These are phyloP conservation scores for Pseudocercospora vitis DNA, from an alignment of 2,329 filamentous ascomycete species.

Conservation along the genomic window DNA sequence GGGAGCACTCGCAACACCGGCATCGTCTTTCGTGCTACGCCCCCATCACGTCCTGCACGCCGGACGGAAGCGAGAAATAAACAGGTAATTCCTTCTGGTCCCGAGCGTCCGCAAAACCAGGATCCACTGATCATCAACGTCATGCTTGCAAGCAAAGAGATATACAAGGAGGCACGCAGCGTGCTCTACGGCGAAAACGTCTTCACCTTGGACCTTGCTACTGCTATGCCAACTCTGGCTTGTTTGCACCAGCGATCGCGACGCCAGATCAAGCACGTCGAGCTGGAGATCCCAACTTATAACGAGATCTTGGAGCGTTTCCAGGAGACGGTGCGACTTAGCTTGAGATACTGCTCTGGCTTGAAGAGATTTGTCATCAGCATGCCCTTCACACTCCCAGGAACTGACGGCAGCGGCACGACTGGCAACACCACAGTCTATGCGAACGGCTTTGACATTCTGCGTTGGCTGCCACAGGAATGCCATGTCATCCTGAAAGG, in stretches of 20 bases:
- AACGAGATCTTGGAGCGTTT: slow-evolving; percentile 51
- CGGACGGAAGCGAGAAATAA: background rate
- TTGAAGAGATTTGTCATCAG: slow-evolving; percentile 45
- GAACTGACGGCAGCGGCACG: slow-evolving; percentile 34
- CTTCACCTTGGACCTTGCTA: slow-evolving; percentile 43
- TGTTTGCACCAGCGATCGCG: slow-evolving; percentile 46
- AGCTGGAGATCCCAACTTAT: slow-evolving; percentile 47
- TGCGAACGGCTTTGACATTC: slow-evolving; percentile 50
- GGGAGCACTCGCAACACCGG: background rate
- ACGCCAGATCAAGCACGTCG: slow-evolving; percentile 46
- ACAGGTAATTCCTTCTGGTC: background rate
- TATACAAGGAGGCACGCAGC: slow-evolving; percentile 44
- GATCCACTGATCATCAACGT: slow-evolving; percentile 43
- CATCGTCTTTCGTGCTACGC: background rate
- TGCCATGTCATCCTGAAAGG: slow-evolving; percentile 45
- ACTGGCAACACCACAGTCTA: slow-evolving; percentile 45
- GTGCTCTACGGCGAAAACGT: slow-evolving; percentile 44
- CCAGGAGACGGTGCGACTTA: slow-evolving; percentile 47
- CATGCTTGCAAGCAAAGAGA: slow-evolving; percentile 42
- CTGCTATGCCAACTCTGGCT: slow-evolving; percentile 41
- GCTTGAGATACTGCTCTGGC: slow-evolving; percentile 49
- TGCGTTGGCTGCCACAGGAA: slow-evolving; percentile 47
- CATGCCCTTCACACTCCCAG: slow-evolving; percentile 38
- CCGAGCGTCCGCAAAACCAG: slow-evolving; percentile 27
- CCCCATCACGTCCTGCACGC: background rate